phyloP scores from a whole-genome alignment of 257 asterid species.

The Eucommia ulmoides region DNA sequence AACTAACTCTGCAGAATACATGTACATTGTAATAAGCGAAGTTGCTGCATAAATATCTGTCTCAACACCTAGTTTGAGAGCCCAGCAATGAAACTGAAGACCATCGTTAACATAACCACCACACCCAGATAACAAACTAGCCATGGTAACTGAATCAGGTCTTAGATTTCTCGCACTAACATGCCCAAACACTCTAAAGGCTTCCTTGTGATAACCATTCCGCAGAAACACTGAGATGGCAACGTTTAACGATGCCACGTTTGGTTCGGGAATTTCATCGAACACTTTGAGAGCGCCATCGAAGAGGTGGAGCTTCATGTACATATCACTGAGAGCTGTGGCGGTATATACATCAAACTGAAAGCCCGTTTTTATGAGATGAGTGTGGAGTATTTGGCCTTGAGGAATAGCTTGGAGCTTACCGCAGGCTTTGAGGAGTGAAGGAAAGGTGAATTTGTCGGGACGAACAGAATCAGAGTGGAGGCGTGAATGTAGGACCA shows the following conservation, averaged over 20 bases:
- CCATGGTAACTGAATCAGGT: constrained; percentile 61
- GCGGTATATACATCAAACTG: constrained; percentile 29
- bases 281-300: constrained; percentile 51
- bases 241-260: constrained; percentile 36
- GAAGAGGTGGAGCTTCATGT: constrained; percentile 36
- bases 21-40: constrained; percentile 63
- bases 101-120: constrained; percentile 28
- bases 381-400: constrained; percentile 63
- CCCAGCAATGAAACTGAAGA: constrained; percentile 58
- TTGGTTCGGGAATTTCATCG: constrained; percentile 62
- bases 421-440: constrained; percentile 77
- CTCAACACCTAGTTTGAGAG: constrained; percentile 64
- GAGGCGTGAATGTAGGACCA: constrained; percentile 33
- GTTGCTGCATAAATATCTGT: constrained; percentile 43
- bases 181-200: constrained; percentile 26
- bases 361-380: constrained; percentile 46
- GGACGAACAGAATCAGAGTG: constrained; percentile 39
- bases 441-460: constrained; percentile 61
- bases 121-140: constrained; percentile 45
- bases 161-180: constrained; percentile 18
- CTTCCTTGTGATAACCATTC: constrained; percentile 37
- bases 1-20: constrained; percentile 33
- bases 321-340: constrained; percentile 53
- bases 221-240: constrained; percentile 58
- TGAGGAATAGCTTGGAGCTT: constrained; percentile 31